Percentiles rank a stretch among this genome's conserved stretches.
These are phyloP conservation scores for Suillus subalutaceus DNA, from an alignment of 768 basidiomycete genomes.

Conservation along the genomic window DNA sequence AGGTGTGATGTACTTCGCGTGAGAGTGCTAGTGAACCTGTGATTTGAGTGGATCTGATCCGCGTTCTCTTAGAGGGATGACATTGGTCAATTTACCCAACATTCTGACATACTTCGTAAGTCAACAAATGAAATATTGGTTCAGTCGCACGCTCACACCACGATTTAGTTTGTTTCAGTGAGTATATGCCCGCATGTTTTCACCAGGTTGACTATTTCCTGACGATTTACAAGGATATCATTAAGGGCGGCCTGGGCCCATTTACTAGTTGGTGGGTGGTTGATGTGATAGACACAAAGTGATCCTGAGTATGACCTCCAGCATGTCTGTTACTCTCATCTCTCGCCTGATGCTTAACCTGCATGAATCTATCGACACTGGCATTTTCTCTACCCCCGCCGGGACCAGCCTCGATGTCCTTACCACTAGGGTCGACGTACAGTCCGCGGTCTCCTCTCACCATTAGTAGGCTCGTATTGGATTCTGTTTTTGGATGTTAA, in stretches of 20 bases:
- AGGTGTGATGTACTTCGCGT: constrained; percentile 64
- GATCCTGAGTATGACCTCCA: constrained; percentile 18
- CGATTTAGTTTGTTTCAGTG: not conserved
- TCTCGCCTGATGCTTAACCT: constrained; percentile 62
- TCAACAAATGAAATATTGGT: not conserved
- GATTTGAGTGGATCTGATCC: not conserved
- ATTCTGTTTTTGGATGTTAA: not conserved
- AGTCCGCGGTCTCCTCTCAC: not conserved
- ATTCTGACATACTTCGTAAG: constrained; percentile 43
- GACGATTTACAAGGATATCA: constrained; percentile 3
- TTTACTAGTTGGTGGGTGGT: constrained; percentile 50
- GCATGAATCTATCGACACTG: constrained; percentile 38
- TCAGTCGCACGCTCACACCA: not conserved
- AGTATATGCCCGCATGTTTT: not conserved
- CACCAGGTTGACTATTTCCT: not conserved
- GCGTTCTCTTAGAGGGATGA: constrained; percentile 45
- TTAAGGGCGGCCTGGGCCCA: constrained; percentile 48
- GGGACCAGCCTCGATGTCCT: not conserved
- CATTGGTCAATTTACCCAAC: constrained; percentile 52
- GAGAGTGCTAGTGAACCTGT: constrained; percentile 28
- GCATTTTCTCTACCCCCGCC: constrained; percentile 10
- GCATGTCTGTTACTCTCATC: constrained; percentile 55
- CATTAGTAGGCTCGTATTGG: not conserved
- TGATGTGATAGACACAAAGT: not conserved
- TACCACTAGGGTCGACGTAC: not conserved